Evolutionary conservation across 2,329 filamentous ascomycete species (phyloP).

Genomic region (Trichoderma lentiforme): DNA sequence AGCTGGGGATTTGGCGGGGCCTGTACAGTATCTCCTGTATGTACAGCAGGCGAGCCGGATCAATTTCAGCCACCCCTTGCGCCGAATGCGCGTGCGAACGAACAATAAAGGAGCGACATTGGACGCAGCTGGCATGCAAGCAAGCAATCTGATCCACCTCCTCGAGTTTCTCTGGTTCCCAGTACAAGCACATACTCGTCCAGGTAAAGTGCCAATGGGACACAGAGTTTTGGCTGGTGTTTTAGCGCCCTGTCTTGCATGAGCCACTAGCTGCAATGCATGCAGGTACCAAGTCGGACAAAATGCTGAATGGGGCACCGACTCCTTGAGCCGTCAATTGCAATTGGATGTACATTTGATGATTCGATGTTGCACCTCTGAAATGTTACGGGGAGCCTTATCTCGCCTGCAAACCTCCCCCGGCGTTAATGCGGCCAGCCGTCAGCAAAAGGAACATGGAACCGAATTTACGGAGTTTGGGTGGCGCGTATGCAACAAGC

Average conservation of each 20-base stretch:
- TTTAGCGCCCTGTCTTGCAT: slow-evolving; percentile 10
- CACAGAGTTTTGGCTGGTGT: neutral
- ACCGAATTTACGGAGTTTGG: too few relatives aligned
- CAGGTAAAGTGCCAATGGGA: neutral
- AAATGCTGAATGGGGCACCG: neutral
- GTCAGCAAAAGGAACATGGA: neutral
- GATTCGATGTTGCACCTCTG: neutral
- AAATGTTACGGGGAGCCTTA: neutral
- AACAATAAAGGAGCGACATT: neutral
- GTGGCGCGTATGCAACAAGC: neutral
- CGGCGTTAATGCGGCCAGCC: neutral
- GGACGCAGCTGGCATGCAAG: neutral
- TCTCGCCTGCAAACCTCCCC: neutral
- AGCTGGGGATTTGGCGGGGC: neutral
- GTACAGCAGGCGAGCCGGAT: neutral
- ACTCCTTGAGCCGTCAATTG: neutral
- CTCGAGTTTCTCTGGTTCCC: neutral
- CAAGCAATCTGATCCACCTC: neutral
- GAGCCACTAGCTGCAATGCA: neutral
- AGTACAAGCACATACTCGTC: neutral
- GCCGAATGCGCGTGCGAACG: neutral
- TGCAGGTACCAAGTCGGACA: neutral
- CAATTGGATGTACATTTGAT: neutral
- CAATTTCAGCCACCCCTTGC: slow-evolving; percentile 5
- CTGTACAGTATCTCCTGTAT: neutral